A percentile compares a stretch with the other conserved stretches of the same genome.
Conservation (phyloP, 805 yeast species). For the Wickerhamiella australiensis region DNA sequence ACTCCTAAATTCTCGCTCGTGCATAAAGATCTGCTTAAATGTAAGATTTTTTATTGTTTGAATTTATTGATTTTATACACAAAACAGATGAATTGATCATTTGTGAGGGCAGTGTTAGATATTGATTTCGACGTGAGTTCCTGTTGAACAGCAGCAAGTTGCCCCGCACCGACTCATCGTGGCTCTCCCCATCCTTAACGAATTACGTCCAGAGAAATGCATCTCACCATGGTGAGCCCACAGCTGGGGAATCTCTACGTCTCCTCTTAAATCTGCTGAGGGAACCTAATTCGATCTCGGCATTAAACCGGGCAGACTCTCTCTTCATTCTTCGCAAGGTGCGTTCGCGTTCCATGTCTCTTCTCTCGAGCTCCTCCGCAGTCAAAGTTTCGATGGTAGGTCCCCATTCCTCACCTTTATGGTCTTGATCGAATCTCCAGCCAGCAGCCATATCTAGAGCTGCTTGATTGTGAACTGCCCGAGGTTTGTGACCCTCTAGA, state of each 20-base stretch:
- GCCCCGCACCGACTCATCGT: background rate
- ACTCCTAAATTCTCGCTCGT: no score
- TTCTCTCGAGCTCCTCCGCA: slow-evolving; percentile 84
- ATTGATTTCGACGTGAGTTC: no score
- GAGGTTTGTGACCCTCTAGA: slow-evolving; percentile 51
- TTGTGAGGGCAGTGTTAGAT: no score
- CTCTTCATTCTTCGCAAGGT: slow-evolving; percentile 84
- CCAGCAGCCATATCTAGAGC: slow-evolving; percentile 55
- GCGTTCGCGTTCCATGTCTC: slow-evolving; percentile 91
- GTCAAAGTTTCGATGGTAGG: slow-evolving; percentile 79
- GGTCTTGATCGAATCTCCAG: slow-evolving; percentile 59
- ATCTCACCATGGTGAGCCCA: slow-evolving; percentile 14
- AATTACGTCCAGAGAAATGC: no score
- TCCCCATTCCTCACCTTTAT: slow-evolving; percentile 70
- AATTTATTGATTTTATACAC: background rate
- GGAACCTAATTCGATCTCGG: slow-evolving; percentile 34
- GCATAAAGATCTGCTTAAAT: no score
- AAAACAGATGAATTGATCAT: background rate
- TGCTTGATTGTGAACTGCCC: slow-evolving; percentile 43
- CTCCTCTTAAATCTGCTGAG: slow-evolving; percentile 25
- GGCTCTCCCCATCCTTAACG: background rate
- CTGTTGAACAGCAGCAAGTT: no score
- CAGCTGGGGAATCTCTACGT: slow-evolving; percentile 18
- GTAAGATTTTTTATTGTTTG: background rate
- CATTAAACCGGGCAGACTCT: slow-evolving; percentile 68